Percentiles rank a stretch among this genome's conserved stretches.
phyloP scores from a whole-genome alignment of 2,329 filamentous ascomycete genomes.

The Xylaria sp. region DNA sequence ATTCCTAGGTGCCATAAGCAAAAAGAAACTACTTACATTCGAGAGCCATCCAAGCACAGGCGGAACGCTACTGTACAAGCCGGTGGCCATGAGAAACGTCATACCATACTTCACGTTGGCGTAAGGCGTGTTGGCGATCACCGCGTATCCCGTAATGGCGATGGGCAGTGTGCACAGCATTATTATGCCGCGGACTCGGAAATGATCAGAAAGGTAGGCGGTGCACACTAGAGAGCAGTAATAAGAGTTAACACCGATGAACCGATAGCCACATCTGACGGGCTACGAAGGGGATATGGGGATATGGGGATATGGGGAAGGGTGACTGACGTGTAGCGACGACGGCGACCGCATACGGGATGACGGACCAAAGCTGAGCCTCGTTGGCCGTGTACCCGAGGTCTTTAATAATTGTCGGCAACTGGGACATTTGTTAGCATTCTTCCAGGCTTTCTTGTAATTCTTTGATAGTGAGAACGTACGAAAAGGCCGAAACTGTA shows the following conservation, averaged over 20 bases:
- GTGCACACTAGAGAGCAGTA: constrained; percentile 48
- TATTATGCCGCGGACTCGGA: constrained; percentile 63
- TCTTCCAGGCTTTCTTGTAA: too few relatives aligned
- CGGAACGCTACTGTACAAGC: constrained; percentile 67
- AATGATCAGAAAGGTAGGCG: constrained; percentile 64
- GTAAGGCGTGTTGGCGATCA: constrained; percentile 63
- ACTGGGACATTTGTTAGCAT: constrained; percentile 41
- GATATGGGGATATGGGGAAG: neutral
- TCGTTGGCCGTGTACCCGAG: constrained; percentile 60
- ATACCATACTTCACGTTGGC: constrained; percentile 65
- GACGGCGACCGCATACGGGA: constrained; percentile 66
- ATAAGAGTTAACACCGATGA: constrained; percentile 11
- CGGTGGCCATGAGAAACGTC: constrained; percentile 71
- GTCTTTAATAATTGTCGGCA: constrained; percentile 69
- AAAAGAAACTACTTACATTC: constrained; percentile 47
- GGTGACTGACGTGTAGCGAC: constrained; percentile 54
- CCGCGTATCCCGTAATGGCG: constrained; percentile 69
- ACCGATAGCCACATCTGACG: constrained; percentile 2
- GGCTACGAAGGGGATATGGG: too few relatives aligned
- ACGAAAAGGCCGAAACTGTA: constrained; percentile 71
- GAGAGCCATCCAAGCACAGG: constrained; percentile 69
- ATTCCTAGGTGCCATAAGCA: too few relatives aligned
- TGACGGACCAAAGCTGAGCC: constrained; percentile 67
- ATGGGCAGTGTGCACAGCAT: constrained; percentile 69
- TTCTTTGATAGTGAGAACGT: too few relatives aligned